phyloP scores from a whole-genome alignment of 495 filamentous ascomycete genomes.

The Penicillium bovifimosum region DNA sequence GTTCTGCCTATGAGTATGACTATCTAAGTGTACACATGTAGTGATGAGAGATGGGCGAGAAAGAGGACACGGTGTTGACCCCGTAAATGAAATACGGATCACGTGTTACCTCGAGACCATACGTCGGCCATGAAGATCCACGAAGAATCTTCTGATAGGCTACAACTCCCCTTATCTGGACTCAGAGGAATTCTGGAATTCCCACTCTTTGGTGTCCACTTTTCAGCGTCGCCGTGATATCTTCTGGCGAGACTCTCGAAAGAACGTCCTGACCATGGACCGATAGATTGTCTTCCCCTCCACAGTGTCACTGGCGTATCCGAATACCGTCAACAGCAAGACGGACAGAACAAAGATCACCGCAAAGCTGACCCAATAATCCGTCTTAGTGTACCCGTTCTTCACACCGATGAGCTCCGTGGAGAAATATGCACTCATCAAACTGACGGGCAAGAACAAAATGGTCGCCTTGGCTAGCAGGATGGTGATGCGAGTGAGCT shows the following conservation, averaged over 20 bases:
- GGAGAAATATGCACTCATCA: slow-evolving; percentile 83
- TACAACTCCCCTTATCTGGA: slow-evolving; percentile 10
- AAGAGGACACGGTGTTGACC: slow-evolving; percentile 46
- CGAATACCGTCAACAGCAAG: slow-evolving; percentile 46
- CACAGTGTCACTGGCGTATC: slow-evolving; percentile 43
- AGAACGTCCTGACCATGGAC: slow-evolving; percentile 38
- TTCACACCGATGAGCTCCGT: slow-evolving; percentile 58
- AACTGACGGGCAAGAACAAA: slow-evolving; percentile 75
- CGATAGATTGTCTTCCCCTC: slow-evolving; percentile 48
- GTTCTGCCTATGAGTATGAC: slow-evolving; percentile 3
- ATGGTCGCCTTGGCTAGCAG: slow-evolving; percentile 80
- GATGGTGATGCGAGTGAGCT: slow-evolving; percentile 72
- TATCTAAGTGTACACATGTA: too few species aligned
- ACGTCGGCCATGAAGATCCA: too few species aligned
- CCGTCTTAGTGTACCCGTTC: slow-evolving; percentile 49
- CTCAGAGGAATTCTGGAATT: background rate
- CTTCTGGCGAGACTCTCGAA: slow-evolving; percentile 27
- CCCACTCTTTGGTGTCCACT: slow-evolving; percentile 4
- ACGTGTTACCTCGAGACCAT: too few species aligned
- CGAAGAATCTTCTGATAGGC: slow-evolving; percentile 16
- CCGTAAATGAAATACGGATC: slow-evolving; percentile 17
- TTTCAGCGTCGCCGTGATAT: slow-evolving; percentile 7
- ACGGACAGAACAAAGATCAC: slow-evolving; percentile 63
- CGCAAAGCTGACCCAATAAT: slow-evolving; percentile 71
- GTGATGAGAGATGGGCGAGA: background rate